Evolutionary conservation across 208 protist species (phyloP).

Genomic region (Trypanosomatidae sp.): DNA sequence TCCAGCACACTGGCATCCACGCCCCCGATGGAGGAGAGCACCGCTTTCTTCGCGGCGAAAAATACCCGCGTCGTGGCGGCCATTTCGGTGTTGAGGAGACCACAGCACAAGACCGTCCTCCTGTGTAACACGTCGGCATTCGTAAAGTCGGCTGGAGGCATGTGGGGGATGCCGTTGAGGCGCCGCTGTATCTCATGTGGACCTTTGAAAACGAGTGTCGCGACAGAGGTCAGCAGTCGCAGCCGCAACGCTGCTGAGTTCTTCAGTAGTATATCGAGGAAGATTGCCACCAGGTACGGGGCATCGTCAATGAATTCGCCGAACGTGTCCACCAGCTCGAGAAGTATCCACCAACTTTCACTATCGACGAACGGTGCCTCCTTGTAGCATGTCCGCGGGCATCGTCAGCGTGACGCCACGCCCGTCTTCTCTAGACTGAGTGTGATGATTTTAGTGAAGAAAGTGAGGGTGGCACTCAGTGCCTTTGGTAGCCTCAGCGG

Average conservation of each 20-base stretch:
- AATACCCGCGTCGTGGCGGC: constrained; percentile 55
- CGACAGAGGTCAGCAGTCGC: constrained; percentile 85
- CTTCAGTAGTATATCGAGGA: constrained; percentile 41
- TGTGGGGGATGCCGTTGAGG: constrained; percentile 76
- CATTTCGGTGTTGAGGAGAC: constrained; percentile 61
- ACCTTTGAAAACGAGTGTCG: constrained; percentile 93
- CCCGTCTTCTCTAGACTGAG: constrained; percentile 43
- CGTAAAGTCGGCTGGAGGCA: constrained; percentile 78
- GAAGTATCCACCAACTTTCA: constrained; percentile 57
- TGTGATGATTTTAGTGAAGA: constrained; percentile 69
- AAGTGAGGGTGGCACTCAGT: constrained; percentile 18
- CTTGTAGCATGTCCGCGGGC: constrained; percentile 69
- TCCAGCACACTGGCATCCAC: constrained; percentile 58
- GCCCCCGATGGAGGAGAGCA: constrained; percentile 70
- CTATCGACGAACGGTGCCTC: constrained; percentile 48
- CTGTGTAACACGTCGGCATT: constrained; percentile 84
- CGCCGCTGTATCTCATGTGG: constrained; percentile 89
- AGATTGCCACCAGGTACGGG: constrained; percentile 92
- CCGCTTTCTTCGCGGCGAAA: constrained; percentile 38
- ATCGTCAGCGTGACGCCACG: constrained; percentile 60
- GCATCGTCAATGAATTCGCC: constrained; percentile 86
- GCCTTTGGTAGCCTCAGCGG: constrained; percentile 11
- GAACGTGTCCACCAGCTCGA: constrained; percentile 93
- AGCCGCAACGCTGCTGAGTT: constrained; percentile 60
- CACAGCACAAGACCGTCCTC: constrained; percentile 84